Conservation (phyloP, 306 rosid species). For the Castanea sativa region DNA sequence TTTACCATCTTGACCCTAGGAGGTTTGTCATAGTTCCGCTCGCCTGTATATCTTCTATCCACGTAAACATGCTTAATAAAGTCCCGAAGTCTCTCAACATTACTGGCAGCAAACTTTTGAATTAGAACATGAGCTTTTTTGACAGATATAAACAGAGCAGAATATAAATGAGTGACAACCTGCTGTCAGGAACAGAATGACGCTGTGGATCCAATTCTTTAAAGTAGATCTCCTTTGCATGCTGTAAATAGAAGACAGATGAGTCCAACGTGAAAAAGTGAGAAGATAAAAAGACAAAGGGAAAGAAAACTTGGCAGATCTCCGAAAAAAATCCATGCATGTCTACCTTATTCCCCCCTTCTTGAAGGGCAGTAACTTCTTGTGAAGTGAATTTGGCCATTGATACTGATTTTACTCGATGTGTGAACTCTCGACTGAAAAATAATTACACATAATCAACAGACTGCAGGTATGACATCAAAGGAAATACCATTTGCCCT, state of each 20-base stretch:
- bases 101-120: constrained; percentile 55
- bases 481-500: constrained; percentile 10
- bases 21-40: constrained; percentile 63
- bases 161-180: constrained; percentile 37
- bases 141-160: constrained; percentile 2
- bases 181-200: constrained; percentile 80
- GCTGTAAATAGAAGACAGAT: constrained; percentile 48
- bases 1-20: constrained; percentile 62
- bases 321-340: constrained; percentile 18
- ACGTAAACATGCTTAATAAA: constrained; percentile 93
- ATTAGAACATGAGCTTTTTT: constrained; percentile 37
- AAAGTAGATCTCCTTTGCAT: constrained; percentile 76
- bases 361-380: constrained; percentile 94
- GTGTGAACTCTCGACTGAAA: constrained; percentile 94
- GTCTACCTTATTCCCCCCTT: constrained; percentile 91
- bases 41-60: constrained; percentile 82
- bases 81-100: constrained; percentile 84
- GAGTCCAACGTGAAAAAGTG: constrained; percentile 16
- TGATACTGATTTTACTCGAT: constrained; percentile 88
- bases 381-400: constrained; percentile 96
- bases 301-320: constrained; percentile 12
- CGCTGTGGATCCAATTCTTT: constrained; percentile 91
- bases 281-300: constrained; percentile 18
- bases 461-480: neutral
- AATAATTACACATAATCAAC: constrained; percentile 30